These are phyloP conservation scores for Vinca major DNA, from an alignment of 305 asterid species.

Conservation along the genomic window DNA sequence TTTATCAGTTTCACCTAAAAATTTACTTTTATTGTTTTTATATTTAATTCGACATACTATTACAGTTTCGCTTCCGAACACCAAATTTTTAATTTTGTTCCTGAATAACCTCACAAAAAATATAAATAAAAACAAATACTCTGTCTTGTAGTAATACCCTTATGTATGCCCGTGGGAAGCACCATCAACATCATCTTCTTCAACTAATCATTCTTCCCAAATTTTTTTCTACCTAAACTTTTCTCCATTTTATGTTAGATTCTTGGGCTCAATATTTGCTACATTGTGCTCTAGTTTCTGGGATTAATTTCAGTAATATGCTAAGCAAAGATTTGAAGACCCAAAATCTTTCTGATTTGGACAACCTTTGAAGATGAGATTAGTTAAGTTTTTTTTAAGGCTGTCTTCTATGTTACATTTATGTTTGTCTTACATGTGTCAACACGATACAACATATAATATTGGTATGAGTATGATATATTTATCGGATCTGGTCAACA, in stretches of 20 bases:
- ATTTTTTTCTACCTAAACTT: constrained; percentile 15
- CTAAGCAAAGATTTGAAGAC: constrained; percentile 19
- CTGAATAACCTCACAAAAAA: constrained; percentile 22
- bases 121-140: constrained; percentile 14
- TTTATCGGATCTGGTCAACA: no score
- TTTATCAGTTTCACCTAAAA: no score
- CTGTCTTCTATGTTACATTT: no score
- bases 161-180: constrained; percentile 12
- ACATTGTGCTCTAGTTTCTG: constrained; percentile 13
- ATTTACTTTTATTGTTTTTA: no score
- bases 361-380: constrained; percentile 40
- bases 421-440: no score
- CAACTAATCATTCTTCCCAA: constrained; percentile 18
- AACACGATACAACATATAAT: no score
- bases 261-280: constrained; percentile 8
- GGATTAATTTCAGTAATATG: constrained; percentile 16
- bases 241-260: background rate
- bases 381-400: constrained; percentile 29
- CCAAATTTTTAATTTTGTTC: no score
- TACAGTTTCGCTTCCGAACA: no score
- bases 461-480: no score
- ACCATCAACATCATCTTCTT: constrained; percentile 35
- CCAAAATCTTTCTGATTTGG: constrained; percentile 22
- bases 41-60: no score
- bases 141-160: constrained; percentile 13